Base-by-base conservation (phyloP, 805 yeast species). In the Monosporozyma solicola region DNA sequence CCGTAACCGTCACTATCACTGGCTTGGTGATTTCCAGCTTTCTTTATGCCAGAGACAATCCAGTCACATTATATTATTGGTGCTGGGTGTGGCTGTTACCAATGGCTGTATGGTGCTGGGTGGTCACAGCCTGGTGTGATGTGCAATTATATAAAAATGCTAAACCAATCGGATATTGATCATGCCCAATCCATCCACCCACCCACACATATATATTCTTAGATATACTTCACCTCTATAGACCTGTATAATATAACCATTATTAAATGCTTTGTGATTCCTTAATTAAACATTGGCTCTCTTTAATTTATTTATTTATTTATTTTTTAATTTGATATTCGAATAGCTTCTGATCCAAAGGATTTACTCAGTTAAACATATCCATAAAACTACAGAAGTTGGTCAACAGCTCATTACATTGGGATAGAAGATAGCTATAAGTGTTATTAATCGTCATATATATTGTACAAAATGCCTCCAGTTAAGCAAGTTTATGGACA, bases 401-500 rank as follows among this genome's bases (percentile, higher is more conserved):
- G n/a, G 15, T 15, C 16, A 5, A 15, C 39, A 13, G 20, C 4
- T 13, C 5, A 35, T 15, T 3, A 35, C n/a, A 35, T 35, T 35
- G 39, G 16, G 13, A 13, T 35, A 35, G 16, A 35, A 35, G n/a
- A 35, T 4, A 35, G 4, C 8, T 15, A 15, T 4, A 35, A 35
- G 39, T 15, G 16, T 35, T 15, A 35, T 15, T 35, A 35, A 16
- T 35, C 15, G 15, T 35, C 39, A 35, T 15, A 35, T 13, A 35
- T 35, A 13, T 35, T 13, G 13, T 35, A 35, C 7, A 35, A 24
- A 20, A 70, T 68, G 72, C 90, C 90, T 68, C 90, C 90, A 68
- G 84, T 82, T 59, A 87, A 78, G 68, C 86, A 83, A 70, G 77
- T 79, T 55, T 85, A 82, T 66, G 74, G 71, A 41, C 71, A 70